phyloP scores from a whole-genome alignment of 2,329 filamentous ascomycete species.

The Talaromyces sp. region DNA sequence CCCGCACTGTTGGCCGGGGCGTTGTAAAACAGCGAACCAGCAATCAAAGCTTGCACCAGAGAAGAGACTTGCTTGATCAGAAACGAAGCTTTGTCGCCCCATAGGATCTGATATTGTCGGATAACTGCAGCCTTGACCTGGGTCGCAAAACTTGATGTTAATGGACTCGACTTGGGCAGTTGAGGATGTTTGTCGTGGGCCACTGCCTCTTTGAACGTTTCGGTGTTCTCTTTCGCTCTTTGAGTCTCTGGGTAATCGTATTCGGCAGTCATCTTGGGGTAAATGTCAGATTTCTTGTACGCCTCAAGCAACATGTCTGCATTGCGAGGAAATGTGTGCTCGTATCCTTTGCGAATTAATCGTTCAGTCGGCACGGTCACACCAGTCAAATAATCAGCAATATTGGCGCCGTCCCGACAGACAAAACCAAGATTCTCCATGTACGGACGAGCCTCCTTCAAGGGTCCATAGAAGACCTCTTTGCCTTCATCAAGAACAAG shows the following conservation, averaged over 20 bases:
- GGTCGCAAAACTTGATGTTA: constrained; percentile 60
- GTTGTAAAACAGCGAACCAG: constrained; percentile 66
- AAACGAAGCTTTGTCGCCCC: constrained; percentile 63
- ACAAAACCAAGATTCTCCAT: constrained; percentile 65
- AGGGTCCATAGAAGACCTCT: constrained; percentile 63
- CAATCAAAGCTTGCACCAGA: constrained; percentile 59
- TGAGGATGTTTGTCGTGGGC: constrained; percentile 54
- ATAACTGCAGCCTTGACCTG: constrained; percentile 36
- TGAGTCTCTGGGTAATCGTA: constrained; percentile 56
- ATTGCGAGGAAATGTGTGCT: constrained; percentile 45
- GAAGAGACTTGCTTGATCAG: constrained; percentile 61
- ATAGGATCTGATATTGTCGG: constrained; percentile 64
- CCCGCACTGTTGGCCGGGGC: constrained; percentile 57
- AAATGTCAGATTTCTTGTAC: constrained; percentile 55
- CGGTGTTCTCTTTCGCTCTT: constrained; percentile 49
- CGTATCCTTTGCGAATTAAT: constrained; percentile 42
- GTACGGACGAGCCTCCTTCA: constrained; percentile 58
- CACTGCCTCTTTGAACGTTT: constrained; percentile 55
- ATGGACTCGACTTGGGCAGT: constrained; percentile 53
- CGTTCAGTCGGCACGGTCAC: constrained; percentile 57
- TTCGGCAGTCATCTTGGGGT: constrained; percentile 52
- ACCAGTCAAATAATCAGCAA: constrained; percentile 64
- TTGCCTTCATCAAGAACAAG: constrained; percentile 65
- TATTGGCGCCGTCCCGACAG: constrained; percentile 60
- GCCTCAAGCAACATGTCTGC: constrained; percentile 43